Evolutionary conservation across 345 rosid species (phyloP).

Genomic region (Melaleuca quinquenervia): DNA sequence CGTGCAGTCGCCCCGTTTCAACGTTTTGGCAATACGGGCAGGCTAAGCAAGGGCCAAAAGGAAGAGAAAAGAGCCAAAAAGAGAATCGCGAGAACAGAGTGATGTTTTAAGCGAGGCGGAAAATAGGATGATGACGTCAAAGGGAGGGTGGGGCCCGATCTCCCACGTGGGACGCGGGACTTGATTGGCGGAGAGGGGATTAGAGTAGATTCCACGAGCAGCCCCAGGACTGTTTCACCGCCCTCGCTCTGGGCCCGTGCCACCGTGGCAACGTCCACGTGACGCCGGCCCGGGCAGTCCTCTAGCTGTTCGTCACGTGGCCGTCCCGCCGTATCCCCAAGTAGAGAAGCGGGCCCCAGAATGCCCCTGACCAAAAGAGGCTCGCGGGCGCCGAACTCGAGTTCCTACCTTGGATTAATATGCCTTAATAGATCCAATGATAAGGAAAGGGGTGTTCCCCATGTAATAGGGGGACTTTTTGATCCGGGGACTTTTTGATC

Average conservation of each 20-base stretch:
- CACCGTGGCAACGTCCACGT: neutral
- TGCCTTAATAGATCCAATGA: too few species aligned
- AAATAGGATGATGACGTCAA: neutral
- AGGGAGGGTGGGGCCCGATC: conserved; percentile 18
- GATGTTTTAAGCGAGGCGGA: neutral
- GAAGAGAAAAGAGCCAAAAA: neutral
- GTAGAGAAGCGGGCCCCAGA: neutral
- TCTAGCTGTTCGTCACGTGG: neutral
- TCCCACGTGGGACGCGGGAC: conserved; percentile 49
- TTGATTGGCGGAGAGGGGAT: conserved; percentile 68
- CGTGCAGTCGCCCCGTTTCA: neutral
- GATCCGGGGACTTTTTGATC: too few species aligned
- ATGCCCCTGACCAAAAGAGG: neutral
- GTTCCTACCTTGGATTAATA: too few species aligned
- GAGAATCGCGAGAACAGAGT: neutral
- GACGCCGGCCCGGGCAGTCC: neutral
- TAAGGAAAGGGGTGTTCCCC: too few species aligned
- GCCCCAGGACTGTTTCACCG: too few species aligned
- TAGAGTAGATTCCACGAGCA: conserved; percentile 25
- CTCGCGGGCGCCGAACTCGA: too few species aligned
- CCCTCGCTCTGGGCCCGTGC: neutral
- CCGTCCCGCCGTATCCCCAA: neutral
- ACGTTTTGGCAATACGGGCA: neutral
- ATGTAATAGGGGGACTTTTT: too few species aligned
- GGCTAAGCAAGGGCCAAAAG: too few species aligned